A percentile compares a stretch with the other conserved stretches of the same genome.
phyloP scores from a whole-genome alignment of 2,329 filamentous ascomycete genomes.

The Calonectria multiphialidica region DNA sequence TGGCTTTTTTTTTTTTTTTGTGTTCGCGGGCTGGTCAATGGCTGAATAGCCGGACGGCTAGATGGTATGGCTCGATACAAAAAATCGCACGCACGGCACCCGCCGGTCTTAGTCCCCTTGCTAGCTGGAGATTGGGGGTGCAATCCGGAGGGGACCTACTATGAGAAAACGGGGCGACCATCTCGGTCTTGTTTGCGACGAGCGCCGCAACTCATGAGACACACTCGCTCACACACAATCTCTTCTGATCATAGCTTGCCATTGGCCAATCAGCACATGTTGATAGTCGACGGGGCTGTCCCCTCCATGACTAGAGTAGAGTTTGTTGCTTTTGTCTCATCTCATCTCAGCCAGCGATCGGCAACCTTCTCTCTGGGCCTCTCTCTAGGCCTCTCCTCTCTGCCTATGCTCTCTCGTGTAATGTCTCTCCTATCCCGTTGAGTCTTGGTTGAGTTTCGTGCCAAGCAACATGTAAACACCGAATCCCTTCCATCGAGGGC shows the following conservation, averaged over 20 bases:
- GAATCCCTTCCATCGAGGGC: not conserved
- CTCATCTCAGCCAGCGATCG: slow-evolving; percentile 32
- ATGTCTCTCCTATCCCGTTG: not conserved
- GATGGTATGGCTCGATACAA: slow-evolving; percentile 8
- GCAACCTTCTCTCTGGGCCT: slow-evolving; percentile 26
- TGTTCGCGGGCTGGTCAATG: slow-evolving; percentile 9
- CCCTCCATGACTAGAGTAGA: slow-evolving; percentile 31
- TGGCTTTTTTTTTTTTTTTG: too few relatives aligned
- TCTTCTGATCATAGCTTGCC: slow-evolving; percentile 35
- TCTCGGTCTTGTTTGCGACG: slow-evolving; percentile 42
- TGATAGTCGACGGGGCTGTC: slow-evolving; percentile 41
- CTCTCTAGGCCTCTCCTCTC: slow-evolving; percentile 31
- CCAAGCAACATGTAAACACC: slow-evolving; percentile 3
- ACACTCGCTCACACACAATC: slow-evolving; percentile 27
- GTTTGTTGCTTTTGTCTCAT: slow-evolving; percentile 30
- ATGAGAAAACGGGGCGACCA: slow-evolving; percentile 17
- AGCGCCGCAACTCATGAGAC: slow-evolving; percentile 39
- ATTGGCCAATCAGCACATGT: slow-evolving; percentile 49
- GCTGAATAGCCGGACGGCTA: slow-evolving; percentile 9
- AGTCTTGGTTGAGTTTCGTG: not conserved
- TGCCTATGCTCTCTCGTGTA: slow-evolving; percentile 4
- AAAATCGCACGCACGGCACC: slow-evolving; percentile 7
- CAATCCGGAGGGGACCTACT: not conserved
- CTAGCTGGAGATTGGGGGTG: slow-evolving; percentile 1
- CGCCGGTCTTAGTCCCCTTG: slow-evolving; percentile 10